Conservation (phyloP, 192 early-diverging fungal species). For the Chytriomyces sp. region DNA sequence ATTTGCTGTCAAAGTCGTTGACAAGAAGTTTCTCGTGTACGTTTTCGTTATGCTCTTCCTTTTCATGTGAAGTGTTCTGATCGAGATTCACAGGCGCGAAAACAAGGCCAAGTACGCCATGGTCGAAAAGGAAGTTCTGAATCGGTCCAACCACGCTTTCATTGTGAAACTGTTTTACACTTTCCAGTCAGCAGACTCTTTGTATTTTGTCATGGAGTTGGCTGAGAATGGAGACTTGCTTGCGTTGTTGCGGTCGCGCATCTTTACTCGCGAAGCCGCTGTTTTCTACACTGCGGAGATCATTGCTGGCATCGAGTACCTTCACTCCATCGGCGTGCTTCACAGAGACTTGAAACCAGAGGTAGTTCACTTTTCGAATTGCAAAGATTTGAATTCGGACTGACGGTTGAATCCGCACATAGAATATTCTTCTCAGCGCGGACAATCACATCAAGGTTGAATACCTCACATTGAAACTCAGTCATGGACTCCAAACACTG, state of each 20-base stretch:
- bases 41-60: not conserved
- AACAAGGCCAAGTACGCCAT: slow-evolving; percentile 97
- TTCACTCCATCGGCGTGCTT: slow-evolving; percentile 80
- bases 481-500: too few species aligned
- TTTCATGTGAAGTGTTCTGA: not conserved
- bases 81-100: slow-evolving; percentile 56
- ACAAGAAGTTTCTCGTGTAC: slow-evolving; percentile 54
- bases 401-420: not conserved
- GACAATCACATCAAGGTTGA: slow-evolving; percentile 83
- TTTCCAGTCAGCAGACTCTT: slow-evolving; percentile 86
- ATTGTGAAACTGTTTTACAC: slow-evolving; percentile 79
- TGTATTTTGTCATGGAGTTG: slow-evolving; percentile 93
- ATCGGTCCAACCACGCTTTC: slow-evolving; percentile 83
- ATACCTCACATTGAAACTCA: too few species aligned
- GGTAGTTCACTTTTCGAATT: slow-evolving; percentile 11
- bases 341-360: slow-evolving; percentile 98
- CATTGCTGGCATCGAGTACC: slow-evolving; percentile 81
- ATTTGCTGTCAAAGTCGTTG: slow-evolving; percentile 88
- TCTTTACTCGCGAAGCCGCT: slow-evolving; percentile 75
- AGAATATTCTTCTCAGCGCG: slow-evolving; percentile 82
- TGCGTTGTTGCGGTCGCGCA: slow-evolving; percentile 64
- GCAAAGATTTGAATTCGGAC: not conserved
- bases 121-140: slow-evolving; percentile 91
- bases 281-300: slow-evolving; percentile 90
- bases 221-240: slow-evolving; percentile 92